phyloP scores from a whole-genome alignment of 2,329 filamentous ascomycete genomes.

The Grosmannia serpens region DNA sequence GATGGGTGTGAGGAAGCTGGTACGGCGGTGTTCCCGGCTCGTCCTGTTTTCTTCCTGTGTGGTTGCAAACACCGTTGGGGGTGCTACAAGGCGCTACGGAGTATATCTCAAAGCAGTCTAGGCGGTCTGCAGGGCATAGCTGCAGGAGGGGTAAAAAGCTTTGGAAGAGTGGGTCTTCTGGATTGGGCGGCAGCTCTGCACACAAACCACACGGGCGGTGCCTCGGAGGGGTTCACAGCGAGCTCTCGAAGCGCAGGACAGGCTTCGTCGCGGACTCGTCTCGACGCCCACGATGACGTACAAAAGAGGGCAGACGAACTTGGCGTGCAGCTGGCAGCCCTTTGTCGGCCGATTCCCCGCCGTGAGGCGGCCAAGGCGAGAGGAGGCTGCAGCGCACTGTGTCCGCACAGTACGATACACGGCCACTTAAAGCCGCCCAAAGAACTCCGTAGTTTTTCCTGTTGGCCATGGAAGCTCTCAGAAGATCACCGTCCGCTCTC shows the following conservation, averaged over 20 bases:
- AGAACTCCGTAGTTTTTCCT: neutral
- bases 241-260: no score
- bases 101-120: neutral
- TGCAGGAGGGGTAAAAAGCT: neutral
- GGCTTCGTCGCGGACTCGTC: no score
- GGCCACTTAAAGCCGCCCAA: neutral
- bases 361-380: neutral
- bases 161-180: no score
- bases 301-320: no score
- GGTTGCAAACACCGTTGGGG: neutral
- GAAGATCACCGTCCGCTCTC: constrained; percentile 7
- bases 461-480: constrained; percentile 13
- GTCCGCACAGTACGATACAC: constrained; percentile 1
- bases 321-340: no score
- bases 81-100: no score
- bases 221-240: no score
- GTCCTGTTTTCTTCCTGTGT: neutral
- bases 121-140: neutral
- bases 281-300: no score
- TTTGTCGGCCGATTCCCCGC: neutral
- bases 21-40: neutral
- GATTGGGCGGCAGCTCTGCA: no score
- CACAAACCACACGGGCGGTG: no score
- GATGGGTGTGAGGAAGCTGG: no score
- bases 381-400: neutral